Evolutionary conservation across 192 early-diverging fungal genomes (phyloP).

Genomic region (Phlyctochytrium arcticum): DNA sequence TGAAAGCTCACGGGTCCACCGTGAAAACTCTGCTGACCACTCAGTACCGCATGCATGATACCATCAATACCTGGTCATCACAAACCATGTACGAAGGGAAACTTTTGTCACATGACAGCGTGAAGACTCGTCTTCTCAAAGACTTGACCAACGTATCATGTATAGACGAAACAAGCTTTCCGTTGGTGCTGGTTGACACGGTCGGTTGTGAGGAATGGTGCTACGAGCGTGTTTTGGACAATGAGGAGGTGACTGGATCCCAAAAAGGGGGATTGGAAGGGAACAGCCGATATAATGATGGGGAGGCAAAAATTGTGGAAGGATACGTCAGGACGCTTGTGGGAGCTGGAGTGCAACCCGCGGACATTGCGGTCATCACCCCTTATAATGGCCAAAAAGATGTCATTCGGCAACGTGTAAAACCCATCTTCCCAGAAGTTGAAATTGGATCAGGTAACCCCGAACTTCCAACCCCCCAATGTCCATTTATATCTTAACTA

Average conservation of each 20-base stretch:
- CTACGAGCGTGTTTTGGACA: slow-evolving; percentile 29
- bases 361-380: slow-evolving; percentile 79
- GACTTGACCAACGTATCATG: slow-evolving; percentile 57
- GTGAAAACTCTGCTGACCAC: slow-evolving; percentile 69
- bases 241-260: too few relatives aligned
- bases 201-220: slow-evolving; percentile 38
- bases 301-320: slow-evolving; percentile 66
- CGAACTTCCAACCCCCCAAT: neutral
- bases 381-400: slow-evolving; percentile 56
- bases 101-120: slow-evolving; percentile 62
- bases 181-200: slow-evolving; percentile 74
- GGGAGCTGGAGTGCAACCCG: slow-evolving; percentile 52
- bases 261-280: too few relatives aligned
- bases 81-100: slow-evolving; percentile 64
- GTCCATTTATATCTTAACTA: neutral
- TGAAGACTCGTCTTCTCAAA: slow-evolving; percentile 57
- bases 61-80: slow-evolving; percentile 73
- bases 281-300: slow-evolving; percentile 65
- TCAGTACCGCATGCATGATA: slow-evolving; percentile 87
- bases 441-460: slow-evolving; percentile 63
- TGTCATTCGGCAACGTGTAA: slow-evolving; percentile 35
- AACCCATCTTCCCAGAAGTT: slow-evolving; percentile 52
- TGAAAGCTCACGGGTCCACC: slow-evolving; percentile 49
- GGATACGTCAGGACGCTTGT: slow-evolving; percentile 62
- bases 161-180: slow-evolving; percentile 57